These are phyloP conservation scores for Fraxinus cuspidata DNA, from an alignment of 257 asterid species.

Conservation along the genomic window DNA sequence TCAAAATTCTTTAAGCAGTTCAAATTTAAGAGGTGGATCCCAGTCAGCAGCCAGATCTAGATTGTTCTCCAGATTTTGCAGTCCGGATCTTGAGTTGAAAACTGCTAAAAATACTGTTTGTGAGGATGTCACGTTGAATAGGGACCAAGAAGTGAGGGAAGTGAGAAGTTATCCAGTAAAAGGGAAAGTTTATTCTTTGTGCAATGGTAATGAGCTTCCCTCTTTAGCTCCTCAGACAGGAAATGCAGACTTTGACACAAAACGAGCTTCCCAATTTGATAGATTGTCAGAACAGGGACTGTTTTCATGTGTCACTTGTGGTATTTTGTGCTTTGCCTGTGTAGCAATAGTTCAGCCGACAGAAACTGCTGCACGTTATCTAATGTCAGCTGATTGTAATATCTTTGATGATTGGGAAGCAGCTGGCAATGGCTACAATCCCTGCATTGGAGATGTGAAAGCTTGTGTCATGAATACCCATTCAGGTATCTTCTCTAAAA, in stretches of 20 bases:
- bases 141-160: slow-evolving; percentile 44
- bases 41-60: slow-evolving; percentile 47
- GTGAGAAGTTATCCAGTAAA: slow-evolving; percentile 34
- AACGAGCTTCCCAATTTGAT: slow-evolving; percentile 51
- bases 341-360: slow-evolving; percentile 88
- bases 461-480: slow-evolving; percentile 31
- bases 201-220: slow-evolving; percentile 36
- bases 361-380: slow-evolving; percentile 60
- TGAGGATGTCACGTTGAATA: slow-evolving; percentile 35
- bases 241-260: slow-evolving; percentile 36
- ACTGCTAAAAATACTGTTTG: slow-evolving; percentile 32
- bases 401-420: slow-evolving; percentile 50
- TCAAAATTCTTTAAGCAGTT: slow-evolving; percentile 43
- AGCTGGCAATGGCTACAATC: slow-evolving; percentile 33
- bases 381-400: slow-evolving; percentile 75
- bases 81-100: slow-evolving; percentile 53
- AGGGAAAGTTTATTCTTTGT: slow-evolving; percentile 39
- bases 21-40: slow-evolving; percentile 39
- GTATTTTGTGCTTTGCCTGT: slow-evolving; percentile 91
- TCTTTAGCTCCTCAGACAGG: slow-evolving; percentile 35
- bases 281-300: slow-evolving; percentile 63
- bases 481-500: slow-evolving; percentile 47
- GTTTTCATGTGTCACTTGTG: slow-evolving; percentile 96
- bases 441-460: slow-evolving; percentile 36
- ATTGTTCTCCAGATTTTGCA: slow-evolving; percentile 57